Evolutionary conservation across 257 asterid species (phyloP).

Genomic region (Forsythia suspensa): DNA sequence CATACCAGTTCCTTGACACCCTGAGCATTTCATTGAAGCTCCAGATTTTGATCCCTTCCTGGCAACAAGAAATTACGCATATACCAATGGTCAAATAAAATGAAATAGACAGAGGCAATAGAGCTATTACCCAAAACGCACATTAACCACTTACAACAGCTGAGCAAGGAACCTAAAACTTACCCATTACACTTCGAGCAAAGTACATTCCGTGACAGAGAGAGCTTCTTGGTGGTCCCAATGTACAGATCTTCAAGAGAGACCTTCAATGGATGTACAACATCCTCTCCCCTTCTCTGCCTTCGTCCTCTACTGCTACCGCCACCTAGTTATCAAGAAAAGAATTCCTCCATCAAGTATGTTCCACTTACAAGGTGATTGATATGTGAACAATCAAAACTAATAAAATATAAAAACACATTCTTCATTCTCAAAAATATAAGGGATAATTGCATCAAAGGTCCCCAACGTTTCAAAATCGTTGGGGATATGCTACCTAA

Average conservation of each 20-base stretch:
- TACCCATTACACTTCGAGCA: conserved; percentile 71
- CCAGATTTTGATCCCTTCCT: conserved; percentile 80
- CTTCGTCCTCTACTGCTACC: conserved; percentile 70
- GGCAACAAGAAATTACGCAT: not conserved
- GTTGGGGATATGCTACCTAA: too few species aligned
- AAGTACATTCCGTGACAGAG: conserved; percentile 60
- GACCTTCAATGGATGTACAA: conserved; percentile 66
- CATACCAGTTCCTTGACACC: conserved; percentile 73
- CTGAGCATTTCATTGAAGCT: conserved; percentile 59
- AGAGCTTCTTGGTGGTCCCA: conserved; percentile 65
- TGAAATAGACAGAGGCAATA: not conserved
- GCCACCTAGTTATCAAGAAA: conserved; percentile 42
- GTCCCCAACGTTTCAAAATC: too few species aligned
- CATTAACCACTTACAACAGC: not conserved
- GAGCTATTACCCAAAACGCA: not conserved
- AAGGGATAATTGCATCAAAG: too few species aligned
- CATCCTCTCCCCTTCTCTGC: conserved; percentile 71
- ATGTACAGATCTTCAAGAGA: conserved; percentile 60
- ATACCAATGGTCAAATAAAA: not conserved
- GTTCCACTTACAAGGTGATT: not conserved
- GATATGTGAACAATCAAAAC: not conserved
- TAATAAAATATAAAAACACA: not conserved
- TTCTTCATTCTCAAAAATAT: not conserved
- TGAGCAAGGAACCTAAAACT: not conserved
- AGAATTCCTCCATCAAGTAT: not conserved